Conservation (phyloP, 352 stramenopile genomes). For the Phytophthora sansomeana region DNA sequence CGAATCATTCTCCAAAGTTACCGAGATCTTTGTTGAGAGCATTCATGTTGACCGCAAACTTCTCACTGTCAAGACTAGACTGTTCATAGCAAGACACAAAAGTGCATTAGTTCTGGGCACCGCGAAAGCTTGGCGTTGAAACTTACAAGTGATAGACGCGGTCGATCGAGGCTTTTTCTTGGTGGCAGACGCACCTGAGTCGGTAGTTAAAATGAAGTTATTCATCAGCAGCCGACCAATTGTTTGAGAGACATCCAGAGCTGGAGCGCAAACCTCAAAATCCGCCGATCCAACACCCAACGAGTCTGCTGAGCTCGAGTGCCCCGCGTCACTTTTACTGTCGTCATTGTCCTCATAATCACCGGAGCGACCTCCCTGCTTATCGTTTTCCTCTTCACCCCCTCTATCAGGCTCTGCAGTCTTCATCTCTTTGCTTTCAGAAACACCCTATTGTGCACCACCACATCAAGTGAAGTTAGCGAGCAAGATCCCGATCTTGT, state of each 20-base stretch:
- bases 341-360: slow-evolving; percentile 1
- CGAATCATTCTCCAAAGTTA: slow-evolving; percentile 18
- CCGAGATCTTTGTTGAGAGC: slow-evolving; percentile 58
- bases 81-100: slow-evolving; percentile 18
- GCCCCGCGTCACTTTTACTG: slow-evolving; percentile 29
- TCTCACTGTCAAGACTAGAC: slow-evolving; percentile 81
- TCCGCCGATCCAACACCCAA: slow-evolving; percentile 79
- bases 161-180: slow-evolving; percentile 53
- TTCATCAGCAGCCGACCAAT: not conserved
- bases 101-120: not conserved
- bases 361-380: not conserved
- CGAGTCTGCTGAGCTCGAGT: slow-evolving; percentile 69
- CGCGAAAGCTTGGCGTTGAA: not conserved
- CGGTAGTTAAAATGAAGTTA: not conserved
- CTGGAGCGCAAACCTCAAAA: slow-evolving; percentile 62
- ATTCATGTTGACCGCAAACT: slow-evolving; percentile 73
- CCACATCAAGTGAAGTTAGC: not conserved
- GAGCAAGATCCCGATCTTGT: not conserved
- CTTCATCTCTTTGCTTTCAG: slow-evolving; percentile 14
- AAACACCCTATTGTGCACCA: slow-evolving; percentile 11
- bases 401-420: not conserved
- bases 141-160: slow-evolving; percentile 60
- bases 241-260: not conserved
- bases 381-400: not conserved
- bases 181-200: slow-evolving; percentile 56